These are phyloP conservation scores for Colletotrichum sp. DNA, from an alignment of 2,329 filamentous ascomycete genomes.

Conservation along the genomic window DNA sequence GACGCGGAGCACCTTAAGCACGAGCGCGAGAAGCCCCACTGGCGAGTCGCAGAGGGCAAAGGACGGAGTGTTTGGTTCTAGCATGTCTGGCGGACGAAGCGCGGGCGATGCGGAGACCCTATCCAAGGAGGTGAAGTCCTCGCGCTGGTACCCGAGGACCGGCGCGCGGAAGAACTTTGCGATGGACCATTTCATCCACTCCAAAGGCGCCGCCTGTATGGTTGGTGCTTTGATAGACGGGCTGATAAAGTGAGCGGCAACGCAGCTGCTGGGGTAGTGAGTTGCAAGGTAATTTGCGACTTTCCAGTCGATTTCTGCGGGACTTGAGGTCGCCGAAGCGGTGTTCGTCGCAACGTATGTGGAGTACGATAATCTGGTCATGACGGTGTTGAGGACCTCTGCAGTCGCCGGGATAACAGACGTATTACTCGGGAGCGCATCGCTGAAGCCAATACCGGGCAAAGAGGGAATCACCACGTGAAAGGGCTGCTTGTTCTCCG, in stretches of 20 bases:
- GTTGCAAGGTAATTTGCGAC: slow-evolving; percentile 54
- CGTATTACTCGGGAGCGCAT: slow-evolving; percentile 56
- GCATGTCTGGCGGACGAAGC: slow-evolving; percentile 32
- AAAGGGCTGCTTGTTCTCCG: slow-evolving; percentile 55
- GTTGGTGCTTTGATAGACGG: slow-evolving; percentile 59
- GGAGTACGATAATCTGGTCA: slow-evolving; percentile 64
- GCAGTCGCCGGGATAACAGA: slow-evolving; percentile 59
- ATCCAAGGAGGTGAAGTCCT: slow-evolving; percentile 53
- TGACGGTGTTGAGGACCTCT: slow-evolving; percentile 60
- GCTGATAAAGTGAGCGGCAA: slow-evolving; percentile 66
- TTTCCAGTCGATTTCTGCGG: slow-evolving; percentile 57
- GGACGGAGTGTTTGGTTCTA: slow-evolving; percentile 59
- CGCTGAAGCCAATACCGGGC: slow-evolving; percentile 71
- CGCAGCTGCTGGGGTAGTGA: slow-evolving; percentile 52
- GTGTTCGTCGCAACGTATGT: slow-evolving; percentile 63
- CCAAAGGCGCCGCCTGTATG: slow-evolving; percentile 44
- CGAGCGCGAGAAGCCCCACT: slow-evolving; percentile 59
- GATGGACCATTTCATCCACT: slow-evolving; percentile 61
- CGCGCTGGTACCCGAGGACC: slow-evolving; percentile 60
- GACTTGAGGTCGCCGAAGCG: slow-evolving; percentile 49
- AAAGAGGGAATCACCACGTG: slow-evolving; percentile 71
- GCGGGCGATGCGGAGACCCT: slow-evolving; percentile 26
- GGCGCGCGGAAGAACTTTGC: slow-evolving; percentile 53
- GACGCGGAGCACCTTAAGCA: slow-evolving; percentile 51
- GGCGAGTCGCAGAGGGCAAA: slow-evolving; percentile 69